Evolutionary conservation across 305 asterid species (phyloP).

Genomic region (Fraxinus dipetala): DNA sequence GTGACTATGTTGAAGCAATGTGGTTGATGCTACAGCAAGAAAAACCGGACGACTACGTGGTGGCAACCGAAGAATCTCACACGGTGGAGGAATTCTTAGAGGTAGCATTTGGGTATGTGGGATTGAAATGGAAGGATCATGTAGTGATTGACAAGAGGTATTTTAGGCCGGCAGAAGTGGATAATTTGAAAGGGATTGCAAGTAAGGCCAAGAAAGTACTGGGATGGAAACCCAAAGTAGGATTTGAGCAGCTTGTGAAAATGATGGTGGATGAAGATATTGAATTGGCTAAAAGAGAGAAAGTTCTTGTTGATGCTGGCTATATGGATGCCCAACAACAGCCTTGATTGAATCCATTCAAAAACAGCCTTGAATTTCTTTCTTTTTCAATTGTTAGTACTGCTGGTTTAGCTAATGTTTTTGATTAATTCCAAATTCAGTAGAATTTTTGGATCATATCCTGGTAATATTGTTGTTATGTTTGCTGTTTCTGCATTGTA

Average conservation of each 20-base stretch:
- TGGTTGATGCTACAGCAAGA: constrained; percentile 99
- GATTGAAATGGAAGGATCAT: constrained; percentile 77
- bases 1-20: constrained; percentile 99
- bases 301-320: constrained; percentile 91
- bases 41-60: constrained; percentile 89
- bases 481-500: neutral
- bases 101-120: constrained; percentile 70
- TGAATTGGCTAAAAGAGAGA: constrained; percentile 91
- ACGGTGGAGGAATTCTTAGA: constrained; percentile 83
- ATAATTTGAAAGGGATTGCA: constrained; percentile 82
- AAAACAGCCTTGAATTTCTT: neutral
- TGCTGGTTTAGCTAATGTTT: neutral
- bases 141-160: constrained; percentile 80
- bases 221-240: constrained; percentile 90
- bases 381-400: constrained; percentile 19
- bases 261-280: constrained; percentile 99
- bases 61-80: constrained; percentile 95
- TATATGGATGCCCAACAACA: constrained; percentile 97
- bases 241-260: constrained; percentile 86
- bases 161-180: constrained; percentile 90
- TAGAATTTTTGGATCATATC: neutral
- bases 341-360: constrained; percentile 43
- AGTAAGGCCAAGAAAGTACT: constrained; percentile 70
- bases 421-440: constrained; percentile 16
- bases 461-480: neutral